Conservation (phyloP, 768 basidiomycete species). For the Mycena filopes region DNA sequence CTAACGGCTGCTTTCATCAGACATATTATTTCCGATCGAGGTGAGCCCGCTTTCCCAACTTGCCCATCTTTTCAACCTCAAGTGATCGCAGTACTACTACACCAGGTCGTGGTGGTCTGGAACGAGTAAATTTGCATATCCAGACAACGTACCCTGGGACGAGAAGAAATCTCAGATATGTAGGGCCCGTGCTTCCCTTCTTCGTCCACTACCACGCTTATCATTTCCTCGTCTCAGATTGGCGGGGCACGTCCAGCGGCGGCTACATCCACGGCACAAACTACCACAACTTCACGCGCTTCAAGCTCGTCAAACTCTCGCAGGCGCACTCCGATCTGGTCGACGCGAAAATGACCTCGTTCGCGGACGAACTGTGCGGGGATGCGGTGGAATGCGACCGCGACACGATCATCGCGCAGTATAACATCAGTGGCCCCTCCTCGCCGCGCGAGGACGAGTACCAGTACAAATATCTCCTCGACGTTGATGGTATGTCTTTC, state of each 20-base stretch:
- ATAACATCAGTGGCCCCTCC: background rate
- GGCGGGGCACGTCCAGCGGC: constrained; percentile 17
- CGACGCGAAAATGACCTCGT: constrained; percentile 10
- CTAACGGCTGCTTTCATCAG: background rate
- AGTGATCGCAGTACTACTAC: constrained; percentile 15
- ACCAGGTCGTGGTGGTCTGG: background rate
- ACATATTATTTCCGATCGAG: constrained; percentile 5
- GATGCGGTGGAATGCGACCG: constrained; percentile 5
- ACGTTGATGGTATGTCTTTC: constrained; percentile 16
- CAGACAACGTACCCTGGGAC: constrained; percentile 2
- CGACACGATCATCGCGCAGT: constrained; percentile 9
- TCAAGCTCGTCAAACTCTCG: constrained; percentile 12
- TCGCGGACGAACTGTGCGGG: background rate
- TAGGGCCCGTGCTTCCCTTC: background rate
- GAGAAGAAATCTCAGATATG: constrained; percentile 3
- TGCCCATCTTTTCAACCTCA: no score
- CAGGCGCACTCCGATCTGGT: constrained; percentile 3
- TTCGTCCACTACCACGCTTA: background rate
- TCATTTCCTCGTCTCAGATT: constrained; percentile 9
- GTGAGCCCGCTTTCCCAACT: no score
- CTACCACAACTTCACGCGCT: constrained; percentile 23
- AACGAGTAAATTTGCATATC: constrained; percentile 5
- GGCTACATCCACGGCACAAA: constrained; percentile 16
- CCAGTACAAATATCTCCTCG: constrained; percentile 15
- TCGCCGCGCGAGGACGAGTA: constrained; percentile 10